Base-by-base conservation (phyloP, 345 rosid species). In the Syzygium aqueum region DNA sequence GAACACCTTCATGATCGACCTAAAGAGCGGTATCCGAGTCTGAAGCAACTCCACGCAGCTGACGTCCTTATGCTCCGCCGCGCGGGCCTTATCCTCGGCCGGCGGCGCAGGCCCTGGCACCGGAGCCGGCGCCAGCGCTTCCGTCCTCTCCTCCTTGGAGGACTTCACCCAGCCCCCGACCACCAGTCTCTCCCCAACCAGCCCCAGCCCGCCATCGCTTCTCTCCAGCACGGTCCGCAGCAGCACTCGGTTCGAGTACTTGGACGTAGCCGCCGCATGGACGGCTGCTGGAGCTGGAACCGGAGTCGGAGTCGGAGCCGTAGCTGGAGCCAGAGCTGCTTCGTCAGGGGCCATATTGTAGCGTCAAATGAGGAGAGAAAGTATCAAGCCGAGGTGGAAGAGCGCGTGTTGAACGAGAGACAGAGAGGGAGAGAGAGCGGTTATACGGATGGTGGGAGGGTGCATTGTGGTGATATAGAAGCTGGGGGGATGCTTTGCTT, bases 81-180 rank as follows among this genome's bases (percentile, higher is more conserved):
- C 51, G 17, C 30, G 57, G 27, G 65, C 63, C 87, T 33, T 84
- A 51, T 88, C 87, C 19, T 53, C 91, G 12, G 87, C 90, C 11
- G 86, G 85, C 25, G 88, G 54, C 23, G 82, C 89, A 11, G 90
- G 87, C 0, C 53, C 89, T 2, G 90, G 86, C 7, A 88, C 77
- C 19, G 90, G 86, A 0, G 52, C 89, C 4, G 89, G 87, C 6
- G 90, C 78, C 28, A 86, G 90, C 37, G 85, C 88, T 40, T 95
- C 95, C 86, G 89, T 93, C 88, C 63, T 92, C 86, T 91, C 89
- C 22, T 96, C 97, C 87, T 88, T 95, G 56, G 93, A 94, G 89
- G 97, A 90, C 93, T 92, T 96, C 16, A 97, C 96, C 99, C 99
- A 96, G n/a, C 99, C 99, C 7, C 99, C 99, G 49, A 96, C 80